Evolutionary conservation across 2,329 filamentous ascomycete genomes (phyloP).

Genomic region (Sclerotinia sclerotiorum): DNA sequence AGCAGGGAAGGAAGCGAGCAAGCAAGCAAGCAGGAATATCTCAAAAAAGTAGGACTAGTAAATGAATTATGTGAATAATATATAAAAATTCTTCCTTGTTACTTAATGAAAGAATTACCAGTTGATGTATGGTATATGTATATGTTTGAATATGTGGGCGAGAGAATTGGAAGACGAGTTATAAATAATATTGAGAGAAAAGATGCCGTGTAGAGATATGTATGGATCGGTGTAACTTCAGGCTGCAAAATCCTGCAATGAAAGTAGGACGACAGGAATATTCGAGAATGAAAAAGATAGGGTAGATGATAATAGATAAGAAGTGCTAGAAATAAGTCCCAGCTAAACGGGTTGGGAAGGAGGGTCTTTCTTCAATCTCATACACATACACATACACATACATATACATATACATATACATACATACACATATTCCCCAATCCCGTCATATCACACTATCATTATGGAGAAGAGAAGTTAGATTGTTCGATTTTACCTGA

Average conservation of each 20-base stretch:
- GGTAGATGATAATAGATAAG: not conserved
- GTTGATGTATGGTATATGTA: not conserved
- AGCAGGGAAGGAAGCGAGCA: not conserved
- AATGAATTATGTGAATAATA: not conserved
- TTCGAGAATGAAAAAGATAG: not conserved
- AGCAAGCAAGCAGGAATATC: not conserved
- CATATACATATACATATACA: too few species aligned
- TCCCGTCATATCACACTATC: constrained; percentile 1
- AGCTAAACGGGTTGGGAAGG: constrained; percentile 10
- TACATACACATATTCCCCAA: too few species aligned
- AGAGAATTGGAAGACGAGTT: not conserved
- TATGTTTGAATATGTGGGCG: not conserved
- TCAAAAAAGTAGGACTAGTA: not conserved
- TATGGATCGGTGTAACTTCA: constrained; percentile 7
- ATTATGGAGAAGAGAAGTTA: not conserved
- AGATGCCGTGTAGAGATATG: constrained; percentile 5
- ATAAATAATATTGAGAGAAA: not conserved
- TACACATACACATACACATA: too few species aligned
- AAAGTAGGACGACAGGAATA: constrained; percentile 5
- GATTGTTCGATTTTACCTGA: not conserved
- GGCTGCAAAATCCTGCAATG: constrained; percentile 4
- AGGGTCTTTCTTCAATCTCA: not conserved
- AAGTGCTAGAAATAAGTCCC: not conserved
- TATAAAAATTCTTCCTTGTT: not conserved
- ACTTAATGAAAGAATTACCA: not conserved